phyloP scores from a whole-genome alignment of 495 filamentous ascomycete species.

The Neurospora sp. region DNA sequence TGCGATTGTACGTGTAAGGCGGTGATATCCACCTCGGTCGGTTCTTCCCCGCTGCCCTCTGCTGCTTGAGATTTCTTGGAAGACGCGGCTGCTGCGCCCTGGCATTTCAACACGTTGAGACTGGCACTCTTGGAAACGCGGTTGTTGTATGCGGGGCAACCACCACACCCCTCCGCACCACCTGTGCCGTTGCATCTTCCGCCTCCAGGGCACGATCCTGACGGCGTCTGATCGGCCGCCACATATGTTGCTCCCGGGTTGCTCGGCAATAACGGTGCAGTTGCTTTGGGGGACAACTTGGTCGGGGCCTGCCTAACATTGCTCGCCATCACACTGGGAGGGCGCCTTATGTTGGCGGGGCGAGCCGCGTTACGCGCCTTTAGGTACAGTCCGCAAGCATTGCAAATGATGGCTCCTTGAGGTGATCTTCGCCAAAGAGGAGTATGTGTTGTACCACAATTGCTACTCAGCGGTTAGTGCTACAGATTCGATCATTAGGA shows the following conservation, averaged over 20 bases:
- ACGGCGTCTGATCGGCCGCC: conserved; percentile 55
- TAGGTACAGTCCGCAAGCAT: conserved; percentile 90
- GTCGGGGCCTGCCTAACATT: conserved; percentile 26
- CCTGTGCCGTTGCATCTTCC: conserved; percentile 95
- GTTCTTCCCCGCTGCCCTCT: conserved; percentile 22
- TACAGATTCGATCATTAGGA: neutral
- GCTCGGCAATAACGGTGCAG: conserved; percentile 22
- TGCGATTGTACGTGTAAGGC: conserved; percentile 33
- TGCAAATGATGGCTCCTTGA: conserved; percentile 89
- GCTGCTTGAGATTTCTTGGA: conserved; percentile 13
- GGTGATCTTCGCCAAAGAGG: conserved; percentile 93
- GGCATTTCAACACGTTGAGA: conserved; percentile 45
- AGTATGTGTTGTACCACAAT: conserved; percentile 87
- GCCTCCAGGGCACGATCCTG: conserved; percentile 89
- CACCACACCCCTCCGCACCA: conserved; percentile 89
- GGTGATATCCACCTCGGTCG: conserved; percentile 35
- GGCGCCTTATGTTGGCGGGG: conserved; percentile 77
- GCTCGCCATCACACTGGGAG: conserved; percentile 33
- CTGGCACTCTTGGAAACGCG: conserved; percentile 80
- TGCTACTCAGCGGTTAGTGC: conserved; percentile 45
- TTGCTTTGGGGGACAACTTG: conserved; percentile 22
- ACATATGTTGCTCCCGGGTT: conserved; percentile 64
- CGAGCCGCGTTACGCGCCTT: conserved; percentile 87
- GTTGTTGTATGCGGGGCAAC: conserved; percentile 96
- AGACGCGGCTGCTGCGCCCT: conserved; percentile 15